Evolutionary conservation across 495 filamentous ascomycete genomes (phyloP).

Genomic region (Tetracladium marchalianum): DNA sequence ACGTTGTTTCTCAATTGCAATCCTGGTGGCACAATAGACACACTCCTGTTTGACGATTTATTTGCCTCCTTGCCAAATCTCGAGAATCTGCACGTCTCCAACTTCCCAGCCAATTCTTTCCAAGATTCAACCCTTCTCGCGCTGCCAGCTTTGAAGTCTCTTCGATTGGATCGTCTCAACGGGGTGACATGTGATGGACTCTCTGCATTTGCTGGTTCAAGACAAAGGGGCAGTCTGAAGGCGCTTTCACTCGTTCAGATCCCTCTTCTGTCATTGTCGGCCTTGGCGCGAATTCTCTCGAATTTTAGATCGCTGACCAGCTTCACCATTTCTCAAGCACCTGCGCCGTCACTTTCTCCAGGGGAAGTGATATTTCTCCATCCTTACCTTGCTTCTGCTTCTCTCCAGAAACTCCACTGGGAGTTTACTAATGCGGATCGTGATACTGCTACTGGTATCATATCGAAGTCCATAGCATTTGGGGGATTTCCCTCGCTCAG

Average conservation of each 20-base stretch:
- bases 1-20: constrained; percentile 66
- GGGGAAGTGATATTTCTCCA: constrained; percentile 53
- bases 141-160: constrained; percentile 60
- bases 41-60: constrained; percentile 56
- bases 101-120: constrained; percentile 62
- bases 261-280: constrained; percentile 53
- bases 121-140: constrained; percentile 54
- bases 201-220: constrained; percentile 54
- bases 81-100: constrained; percentile 63
- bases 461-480: constrained; percentile 61
- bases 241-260: constrained; percentile 57
- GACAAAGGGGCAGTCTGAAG: constrained; percentile 43
- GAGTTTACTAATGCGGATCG: constrained; percentile 48
- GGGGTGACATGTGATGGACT: constrained; percentile 74
- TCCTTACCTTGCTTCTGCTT: constrained; percentile 59
- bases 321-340: constrained; percentile 63
- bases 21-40: constrained; percentile 51
- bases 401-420: constrained; percentile 69
- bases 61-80: constrained; percentile 60
- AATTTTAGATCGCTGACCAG: constrained; percentile 50
- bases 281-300: constrained; percentile 66
- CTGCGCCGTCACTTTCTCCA: constrained; percentile 46
- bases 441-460: constrained; percentile 52
- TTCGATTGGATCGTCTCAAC: constrained; percentile 60
- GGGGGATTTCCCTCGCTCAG: constrained; percentile 63